A percentile compares a stretch with the other conserved stretches of the same genome.
These are phyloP conservation scores for Candida sp. DNA, from an alignment of 1,139 yeast species.

Conservation along the genomic window DNA sequence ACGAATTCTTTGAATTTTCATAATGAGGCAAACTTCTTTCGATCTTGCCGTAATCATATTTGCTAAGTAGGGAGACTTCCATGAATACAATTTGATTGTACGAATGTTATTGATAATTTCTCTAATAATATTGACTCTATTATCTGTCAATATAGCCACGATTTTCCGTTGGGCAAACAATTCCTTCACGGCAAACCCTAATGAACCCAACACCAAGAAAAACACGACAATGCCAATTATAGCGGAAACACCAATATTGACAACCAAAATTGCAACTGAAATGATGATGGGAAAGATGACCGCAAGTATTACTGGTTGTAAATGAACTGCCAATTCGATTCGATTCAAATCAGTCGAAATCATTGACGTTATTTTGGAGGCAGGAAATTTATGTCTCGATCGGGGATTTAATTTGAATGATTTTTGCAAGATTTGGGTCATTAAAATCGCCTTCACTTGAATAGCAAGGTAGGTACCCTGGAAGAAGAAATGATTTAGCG, in stretches of 20 bases:
- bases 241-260: constrained; percentile 62
- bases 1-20: constrained; percentile 49
- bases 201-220: constrained; percentile 33
- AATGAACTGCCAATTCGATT: constrained; percentile 32
- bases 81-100: constrained; percentile 61
- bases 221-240: constrained; percentile 56
- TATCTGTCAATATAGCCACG: constrained; percentile 52
- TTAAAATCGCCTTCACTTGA: constrained; percentile 61
- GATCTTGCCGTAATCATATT: constrained; percentile 40
- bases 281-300: constrained; percentile 29
- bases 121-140: constrained; percentile 56
- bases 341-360: constrained; percentile 36
- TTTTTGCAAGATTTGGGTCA: constrained; percentile 65
- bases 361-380: constrained; percentile 63
- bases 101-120: constrained; percentile 66
- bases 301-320: constrained; percentile 24
- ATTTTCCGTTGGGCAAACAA: constrained; percentile 39
- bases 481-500: constrained; percentile 26
- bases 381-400: constrained; percentile 57
- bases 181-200: constrained; percentile 29
- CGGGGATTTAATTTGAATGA: constrained; percentile 59
- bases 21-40: constrained; percentile 44
- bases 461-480: constrained; percentile 50
- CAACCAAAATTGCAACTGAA: constrained; percentile 28
- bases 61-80: constrained; percentile 59